These are phyloP conservation scores for Artemisia argyi DNA, from an alignment of 129 eudicot genomes.

Conservation along the genomic window DNA sequence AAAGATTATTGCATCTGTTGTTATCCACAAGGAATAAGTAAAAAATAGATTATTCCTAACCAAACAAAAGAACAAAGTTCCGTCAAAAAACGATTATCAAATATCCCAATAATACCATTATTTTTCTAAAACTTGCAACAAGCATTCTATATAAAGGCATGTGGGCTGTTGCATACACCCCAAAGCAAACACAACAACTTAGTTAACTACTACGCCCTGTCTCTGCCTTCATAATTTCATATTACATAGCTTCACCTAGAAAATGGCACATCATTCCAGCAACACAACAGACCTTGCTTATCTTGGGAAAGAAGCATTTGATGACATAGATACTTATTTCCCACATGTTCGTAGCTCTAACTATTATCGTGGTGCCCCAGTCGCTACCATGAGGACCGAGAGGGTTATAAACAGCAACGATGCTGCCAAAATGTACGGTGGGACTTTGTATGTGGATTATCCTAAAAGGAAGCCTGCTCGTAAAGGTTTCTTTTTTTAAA, in stretches of 20 bases:
- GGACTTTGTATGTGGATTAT: slow-evolving; percentile 31
- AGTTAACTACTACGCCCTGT: slow-evolving; percentile 11
- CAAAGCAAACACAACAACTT: slow-evolving; percentile 24
- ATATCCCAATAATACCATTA: background rate
- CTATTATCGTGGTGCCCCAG: slow-evolving; percentile 6
- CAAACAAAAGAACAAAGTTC: background rate
- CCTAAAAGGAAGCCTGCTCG: slow-evolving; percentile 34
- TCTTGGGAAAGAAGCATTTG: slow-evolving; percentile 36
- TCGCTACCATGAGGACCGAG: slow-evolving; percentile 16
- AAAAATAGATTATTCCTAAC: background rate
- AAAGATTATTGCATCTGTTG: background rate
- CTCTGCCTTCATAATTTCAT: background rate
- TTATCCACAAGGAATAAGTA: background rate
- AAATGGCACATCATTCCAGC: slow-evolving; percentile 29
- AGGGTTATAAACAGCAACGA: slow-evolving; percentile 25
- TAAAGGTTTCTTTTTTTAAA: slow-evolving; percentile 29
- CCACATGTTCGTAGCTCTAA: background rate
- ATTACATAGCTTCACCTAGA: background rate
- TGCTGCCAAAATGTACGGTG: slow-evolving; percentile 40
- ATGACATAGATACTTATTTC: slow-evolving; percentile 25
- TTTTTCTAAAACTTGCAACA: too few relatives aligned
- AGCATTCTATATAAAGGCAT: too few relatives aligned
- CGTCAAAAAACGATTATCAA: background rate
- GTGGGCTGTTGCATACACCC: background rate
- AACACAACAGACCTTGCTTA: slow-evolving; percentile 22